Percentiles rank a stretch among this genome's conserved stretches.
Conservation (phyloP, 495 filamentous ascomycete species). For the Lasiosphaeria hispida region DNA sequence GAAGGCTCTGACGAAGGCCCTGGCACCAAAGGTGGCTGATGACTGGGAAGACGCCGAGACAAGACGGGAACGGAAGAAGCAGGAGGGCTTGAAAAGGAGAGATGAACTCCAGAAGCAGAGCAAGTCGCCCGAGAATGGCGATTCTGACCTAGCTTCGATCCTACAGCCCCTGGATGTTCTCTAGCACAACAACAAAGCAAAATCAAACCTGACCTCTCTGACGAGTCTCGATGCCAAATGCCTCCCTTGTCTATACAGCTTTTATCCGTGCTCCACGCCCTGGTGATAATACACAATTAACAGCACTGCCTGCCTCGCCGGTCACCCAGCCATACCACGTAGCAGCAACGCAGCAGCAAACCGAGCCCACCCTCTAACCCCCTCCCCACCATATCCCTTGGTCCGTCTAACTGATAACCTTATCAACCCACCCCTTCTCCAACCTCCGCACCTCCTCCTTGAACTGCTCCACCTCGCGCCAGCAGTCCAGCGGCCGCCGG, state of each 20-base stretch:
- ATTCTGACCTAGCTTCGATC: conserved; percentile 15
- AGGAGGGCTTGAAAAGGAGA: conserved; percentile 56
- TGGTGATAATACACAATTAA: conserved; percentile 12
- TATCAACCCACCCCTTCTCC: conserved; percentile 84
- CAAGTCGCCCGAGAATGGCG: conserved; percentile 20
- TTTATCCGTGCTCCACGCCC: neutral
- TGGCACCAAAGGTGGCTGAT: conserved; percentile 21
- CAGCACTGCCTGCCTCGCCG: neutral
- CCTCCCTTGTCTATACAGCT: conserved; percentile 8
- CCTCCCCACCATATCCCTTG: neutral
- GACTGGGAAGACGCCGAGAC: conserved; percentile 58
- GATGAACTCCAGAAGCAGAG: conserved; percentile 29
- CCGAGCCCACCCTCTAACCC: neutral
- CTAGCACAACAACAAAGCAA: neutral
- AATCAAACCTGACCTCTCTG: neutral
- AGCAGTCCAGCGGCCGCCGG: conserved; percentile 89
- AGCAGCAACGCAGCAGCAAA: neutral
- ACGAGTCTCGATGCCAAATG: neutral
- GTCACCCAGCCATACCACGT: neutral
- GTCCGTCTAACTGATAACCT: conserved; percentile 56
- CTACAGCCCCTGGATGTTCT: conserved; percentile 17
- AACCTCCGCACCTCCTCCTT: conserved; percentile 79
- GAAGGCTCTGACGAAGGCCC: conserved; percentile 36
- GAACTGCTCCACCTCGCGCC: conserved; percentile 88
- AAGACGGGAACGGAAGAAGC: conserved; percentile 59